Base-by-base conservation (phyloP, 208 protist genomes). In the Leishmania braziliensis region DNA sequence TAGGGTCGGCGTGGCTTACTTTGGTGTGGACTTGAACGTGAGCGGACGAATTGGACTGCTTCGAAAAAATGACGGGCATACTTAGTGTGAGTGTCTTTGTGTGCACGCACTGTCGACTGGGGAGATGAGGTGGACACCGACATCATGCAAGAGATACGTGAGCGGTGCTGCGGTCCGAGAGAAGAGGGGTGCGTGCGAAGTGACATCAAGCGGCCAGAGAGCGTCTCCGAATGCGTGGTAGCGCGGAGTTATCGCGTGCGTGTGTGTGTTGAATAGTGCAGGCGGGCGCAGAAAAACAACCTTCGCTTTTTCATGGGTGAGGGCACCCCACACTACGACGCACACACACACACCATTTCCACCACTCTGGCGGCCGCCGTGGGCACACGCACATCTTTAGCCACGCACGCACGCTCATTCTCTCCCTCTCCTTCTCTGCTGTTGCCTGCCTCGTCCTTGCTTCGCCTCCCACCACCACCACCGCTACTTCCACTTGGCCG, bases 381-480 rank as follows among this genome's bases (percentile, higher is more conserved):
- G 9, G 14, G 5, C 36, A 39, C 65, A 20, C 65, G 6, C 65
- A 14, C 8, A 18, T 46, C 23, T 65, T 3, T 36, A 36, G 43
- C 43, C 60, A 65, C 60, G 10, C 60, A 26, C n/a, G n/a, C 60
- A 14, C 60, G 60, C 23, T 65, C 56, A 8, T 65, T 36, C 60
- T n/a, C 8, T 29, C n/a, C 60, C n/a, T 65, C 50, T 77, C 54
- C 63, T 51, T 76, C 65, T 84, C 58, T 58, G 73, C 3, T 33
- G 26, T 53, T 51, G 66, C 69, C 48, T 53, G 9, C 69, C 48
- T 74, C 69, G 48, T 53, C 71, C 43, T 46, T 29, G 14, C 48
- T 74, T 29, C 26, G 26, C 29, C 20, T 72, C 16, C 4, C 60
- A 12, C 66, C 5, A 12, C 66, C 46, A 60, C 39, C n/a, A 33